phyloP scores from a whole-genome alignment of 257 asterid species.

The Capsicum pubescens region DNA sequence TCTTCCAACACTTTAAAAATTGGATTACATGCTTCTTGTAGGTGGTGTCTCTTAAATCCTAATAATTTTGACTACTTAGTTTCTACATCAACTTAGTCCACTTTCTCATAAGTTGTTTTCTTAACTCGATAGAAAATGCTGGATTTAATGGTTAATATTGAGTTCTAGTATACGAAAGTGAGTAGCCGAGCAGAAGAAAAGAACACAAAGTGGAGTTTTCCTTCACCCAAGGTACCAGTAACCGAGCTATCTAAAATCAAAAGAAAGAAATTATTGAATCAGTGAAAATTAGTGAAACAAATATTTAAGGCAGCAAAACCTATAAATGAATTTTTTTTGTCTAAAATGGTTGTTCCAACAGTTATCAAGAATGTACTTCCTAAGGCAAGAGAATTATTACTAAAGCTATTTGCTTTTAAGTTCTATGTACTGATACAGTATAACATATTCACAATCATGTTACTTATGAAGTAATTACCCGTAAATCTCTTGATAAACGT shows the following conservation, averaged over 20 bases:
- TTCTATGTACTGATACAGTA: background rate
- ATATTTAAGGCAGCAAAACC: constrained; percentile 46
- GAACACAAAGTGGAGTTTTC: constrained; percentile 90
- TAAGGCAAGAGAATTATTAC: constrained; percentile 51
- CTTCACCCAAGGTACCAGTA: constrained; percentile 81
- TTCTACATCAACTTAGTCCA: too few relatives aligned
- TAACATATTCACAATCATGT: too few relatives aligned
- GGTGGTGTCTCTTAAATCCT: too few relatives aligned
- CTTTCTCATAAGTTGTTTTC: background rate
- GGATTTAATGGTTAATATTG: constrained; percentile 76
- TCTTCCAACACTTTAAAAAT: constrained; percentile 86
- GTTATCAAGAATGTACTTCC: constrained; percentile 71
- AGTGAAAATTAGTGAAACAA: constrained; percentile 71
- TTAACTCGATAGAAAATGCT: constrained; percentile 60
- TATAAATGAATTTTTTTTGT: constrained; percentile 61
- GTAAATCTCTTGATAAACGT: too few relatives aligned
- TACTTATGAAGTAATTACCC: too few relatives aligned
- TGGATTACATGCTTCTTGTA: constrained; percentile 92
- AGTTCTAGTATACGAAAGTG: constrained; percentile 82
- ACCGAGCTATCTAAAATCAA: constrained; percentile 73
- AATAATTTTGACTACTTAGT: too few relatives aligned
- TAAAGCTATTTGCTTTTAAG: background rate
- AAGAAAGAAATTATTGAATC: constrained; percentile 65
- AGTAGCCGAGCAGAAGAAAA: constrained; percentile 84
- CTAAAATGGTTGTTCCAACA: constrained; percentile 75